Conservation (phyloP, 179 eudicot genomes). For the Carnegiea gigantea region DNA sequence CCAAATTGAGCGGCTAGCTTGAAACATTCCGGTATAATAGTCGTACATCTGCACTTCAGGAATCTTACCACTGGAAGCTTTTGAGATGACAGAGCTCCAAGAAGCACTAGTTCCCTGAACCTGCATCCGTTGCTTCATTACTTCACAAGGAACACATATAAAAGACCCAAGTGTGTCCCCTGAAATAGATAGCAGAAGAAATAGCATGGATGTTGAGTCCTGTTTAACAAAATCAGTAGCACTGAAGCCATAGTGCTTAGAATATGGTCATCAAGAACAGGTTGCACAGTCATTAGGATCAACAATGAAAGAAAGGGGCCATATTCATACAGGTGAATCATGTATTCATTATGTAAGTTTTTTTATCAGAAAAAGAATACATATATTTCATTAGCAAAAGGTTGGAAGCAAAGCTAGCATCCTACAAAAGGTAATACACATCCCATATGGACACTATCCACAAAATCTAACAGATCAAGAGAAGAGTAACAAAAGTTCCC, state of each 20-base stretch:
- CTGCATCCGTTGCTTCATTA: conserved; percentile 96
- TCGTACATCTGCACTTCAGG: conserved; percentile 66
- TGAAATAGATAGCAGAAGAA: conserved; percentile 34
- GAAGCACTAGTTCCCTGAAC: conserved; percentile 78
- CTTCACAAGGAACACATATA: conserved; percentile 94
- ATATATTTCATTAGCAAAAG: too few relatives aligned
- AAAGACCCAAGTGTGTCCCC: conserved; percentile 92
- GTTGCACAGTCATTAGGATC: conserved; percentile 4
- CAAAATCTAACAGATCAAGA: too few relatives aligned
- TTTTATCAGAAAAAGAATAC: too few relatives aligned
- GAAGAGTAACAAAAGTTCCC: too few relatives aligned
- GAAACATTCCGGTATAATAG: conserved; percentile 89
- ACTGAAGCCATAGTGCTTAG: background rate
- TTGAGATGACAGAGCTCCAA: conserved; percentile 66
- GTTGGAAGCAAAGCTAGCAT: too few relatives aligned
- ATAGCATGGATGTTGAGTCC: background rate
- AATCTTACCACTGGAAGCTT: conserved; percentile 42
- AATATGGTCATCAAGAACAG: background rate
- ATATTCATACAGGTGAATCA: background rate
- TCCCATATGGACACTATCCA: too few relatives aligned
- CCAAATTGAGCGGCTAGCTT: conserved; percentile 92
- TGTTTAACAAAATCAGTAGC: background rate
- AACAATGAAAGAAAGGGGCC: background rate
- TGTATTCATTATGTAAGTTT: background rate
- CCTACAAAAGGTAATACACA: too few relatives aligned